These are phyloP conservation scores for Eucalyptus regnans DNA, from an alignment of 345 rosid species.

Conservation along the genomic window DNA sequence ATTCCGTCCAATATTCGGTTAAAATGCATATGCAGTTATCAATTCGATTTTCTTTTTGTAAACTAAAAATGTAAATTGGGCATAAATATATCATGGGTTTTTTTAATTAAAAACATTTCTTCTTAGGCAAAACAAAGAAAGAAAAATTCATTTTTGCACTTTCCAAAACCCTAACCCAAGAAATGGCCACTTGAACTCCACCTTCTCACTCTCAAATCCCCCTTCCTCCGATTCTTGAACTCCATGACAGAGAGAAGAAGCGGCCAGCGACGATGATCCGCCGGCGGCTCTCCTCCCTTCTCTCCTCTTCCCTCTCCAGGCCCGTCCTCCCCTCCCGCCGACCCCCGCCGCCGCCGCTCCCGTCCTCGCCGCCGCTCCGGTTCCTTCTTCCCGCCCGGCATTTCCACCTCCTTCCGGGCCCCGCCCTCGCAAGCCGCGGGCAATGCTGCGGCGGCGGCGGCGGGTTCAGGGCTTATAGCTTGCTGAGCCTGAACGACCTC, in stretches of 20 bases:
- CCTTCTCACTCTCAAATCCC: no score
- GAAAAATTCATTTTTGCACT: neutral
- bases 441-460: constrained; percentile 11
- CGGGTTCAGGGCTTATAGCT: constrained; percentile 40
- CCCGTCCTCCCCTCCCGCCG: constrained; percentile 2
- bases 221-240: neutral
- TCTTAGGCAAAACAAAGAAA: neutral
- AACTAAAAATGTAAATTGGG: neutral
- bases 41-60: neutral
- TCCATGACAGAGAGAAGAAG: neutral
- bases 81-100: neutral
- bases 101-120: neutral
- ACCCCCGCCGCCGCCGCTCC: neutral
- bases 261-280: constrained; percentile 5
- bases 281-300: constrained; percentile 35
- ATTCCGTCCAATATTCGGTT: no score
- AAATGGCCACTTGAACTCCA: neutral
- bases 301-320: constrained; percentile 13
- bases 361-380: neutral
- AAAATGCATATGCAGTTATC: neutral
- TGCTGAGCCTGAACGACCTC: constrained; percentile 79
- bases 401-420: neutral
- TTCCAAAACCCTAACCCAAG: neutral
- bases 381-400: neutral
- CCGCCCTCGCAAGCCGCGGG: neutral